Conservation (phyloP, 306 rosid genomes). For the Vigna hirtella region DNA sequence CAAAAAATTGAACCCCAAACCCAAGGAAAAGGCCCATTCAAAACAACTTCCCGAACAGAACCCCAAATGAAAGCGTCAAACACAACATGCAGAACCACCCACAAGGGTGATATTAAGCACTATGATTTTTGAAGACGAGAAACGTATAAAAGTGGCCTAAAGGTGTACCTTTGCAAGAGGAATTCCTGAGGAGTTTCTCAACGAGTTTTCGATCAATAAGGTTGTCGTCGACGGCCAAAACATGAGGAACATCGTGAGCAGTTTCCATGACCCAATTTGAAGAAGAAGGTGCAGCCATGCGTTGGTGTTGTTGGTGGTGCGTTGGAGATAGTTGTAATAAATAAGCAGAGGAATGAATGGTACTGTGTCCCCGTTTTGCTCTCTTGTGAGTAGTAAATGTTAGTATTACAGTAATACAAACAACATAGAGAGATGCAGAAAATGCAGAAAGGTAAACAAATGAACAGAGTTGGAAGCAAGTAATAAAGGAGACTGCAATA, state of each 20-base stretch:
- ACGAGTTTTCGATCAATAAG: slow-evolving; percentile 81
- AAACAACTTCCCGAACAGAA: neutral
- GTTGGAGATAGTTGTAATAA: neutral
- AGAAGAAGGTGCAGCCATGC: slow-evolving; percentile 50
- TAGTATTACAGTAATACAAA: neutral
- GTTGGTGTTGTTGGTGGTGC: neutral
- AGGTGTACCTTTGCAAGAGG: slow-evolving; percentile 80
- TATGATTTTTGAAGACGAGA: slow-evolving; percentile 2
- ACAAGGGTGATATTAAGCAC: neutral
- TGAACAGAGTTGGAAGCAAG: slow-evolving; percentile 46
- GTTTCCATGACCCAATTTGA: slow-evolving; percentile 62
- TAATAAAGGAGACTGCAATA: slow-evolving; percentile 20
- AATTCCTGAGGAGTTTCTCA: slow-evolving; percentile 82
- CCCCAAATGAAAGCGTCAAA: slow-evolving; percentile 17
- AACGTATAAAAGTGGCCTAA: slow-evolving; percentile 13
- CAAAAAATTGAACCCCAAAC: neutral
- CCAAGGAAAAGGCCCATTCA: slow-evolving; percentile 39
- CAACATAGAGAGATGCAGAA: neutral
- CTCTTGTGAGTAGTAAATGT: neutral
- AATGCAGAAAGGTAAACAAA: slow-evolving; percentile 9
- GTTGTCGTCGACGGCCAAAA: slow-evolving; percentile 92
- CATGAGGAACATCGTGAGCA: slow-evolving; percentile 76
- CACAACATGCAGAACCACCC: neutral
- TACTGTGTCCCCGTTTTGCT: neutral
- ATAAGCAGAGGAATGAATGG: slow-evolving; percentile 31